Base-by-base conservation (phyloP, 2,329 filamentous ascomycete genomes). In the Aspergillus spinulosporus region DNA sequence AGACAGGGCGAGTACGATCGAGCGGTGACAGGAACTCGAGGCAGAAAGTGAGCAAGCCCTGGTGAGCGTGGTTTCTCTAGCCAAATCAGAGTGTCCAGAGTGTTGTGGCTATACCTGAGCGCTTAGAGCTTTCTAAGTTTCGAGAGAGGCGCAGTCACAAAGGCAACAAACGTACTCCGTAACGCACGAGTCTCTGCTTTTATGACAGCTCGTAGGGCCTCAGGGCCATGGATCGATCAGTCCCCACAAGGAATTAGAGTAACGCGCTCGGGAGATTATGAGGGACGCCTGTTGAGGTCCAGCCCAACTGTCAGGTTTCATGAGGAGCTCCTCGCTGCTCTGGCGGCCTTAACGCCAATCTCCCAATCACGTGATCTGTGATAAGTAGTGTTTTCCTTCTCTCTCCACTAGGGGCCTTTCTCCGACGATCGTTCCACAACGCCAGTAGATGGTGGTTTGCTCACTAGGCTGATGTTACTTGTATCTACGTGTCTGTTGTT, bases 291-390 rank as follows among this genome's bases (percentile, higher is more conserved):
- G 55, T 52, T 48, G 50, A 60, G 56, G 54, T 39, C 57, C 48
- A 50, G 56, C 57, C 58, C 43, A 58, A 59, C 47, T 6, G 39
- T 42, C 39, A 42, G n/a, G 58, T 59, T 59, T 61, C 55, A 58
- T 53, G 49, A 58, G 57, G 48, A 63, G 56, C 58, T 61, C 57
- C 42, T 52, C 55, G 49, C 58, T 60, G 54, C 54, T 52, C 40
- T 59, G 54, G 61, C 52, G 42, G 58, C 56, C 59, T 60, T 56
- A 56, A 59, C 60, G 55, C 58, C 56, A 54, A 29, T 21, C 31
- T 50, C 34, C 28, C 28, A 37, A 54, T 63, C 64, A 64, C 63
- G 64, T 66, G 64, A 51, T 42, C 32, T 21, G 21, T 29, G 44
- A 37, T n/a, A 54, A 62, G 21, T 21, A 54, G 36, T 40, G 39